Conservation (phyloP, 495 filamentous ascomycete species). For the Penicillium paxilli region DNA sequence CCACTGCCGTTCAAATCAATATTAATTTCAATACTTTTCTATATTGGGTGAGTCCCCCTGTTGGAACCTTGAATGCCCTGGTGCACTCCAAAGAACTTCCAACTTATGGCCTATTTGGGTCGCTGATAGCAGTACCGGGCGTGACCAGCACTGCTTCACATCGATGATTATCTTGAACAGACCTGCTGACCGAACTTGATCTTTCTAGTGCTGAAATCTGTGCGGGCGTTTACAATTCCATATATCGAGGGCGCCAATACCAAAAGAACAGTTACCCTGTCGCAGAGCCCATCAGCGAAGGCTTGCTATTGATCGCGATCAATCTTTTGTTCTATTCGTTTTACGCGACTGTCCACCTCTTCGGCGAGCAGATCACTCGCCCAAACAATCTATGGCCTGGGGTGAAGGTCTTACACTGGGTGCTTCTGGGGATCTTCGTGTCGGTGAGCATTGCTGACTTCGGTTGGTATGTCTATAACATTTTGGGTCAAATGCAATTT, state of each 20-base stretch:
- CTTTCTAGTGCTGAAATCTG: neutral
- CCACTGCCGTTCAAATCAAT: neutral
- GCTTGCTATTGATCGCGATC: neutral
- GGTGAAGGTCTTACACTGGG: neutral
- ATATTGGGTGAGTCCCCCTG: neutral
- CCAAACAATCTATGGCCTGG: neutral
- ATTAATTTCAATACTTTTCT: neutral
- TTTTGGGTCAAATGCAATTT: neutral
- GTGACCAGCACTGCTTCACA: too few species aligned
- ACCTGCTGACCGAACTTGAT: neutral
- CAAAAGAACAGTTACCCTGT: neutral
- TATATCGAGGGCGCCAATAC: neutral
- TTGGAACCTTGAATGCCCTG: too few species aligned
- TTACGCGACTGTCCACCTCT: neutral
- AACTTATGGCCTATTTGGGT: too few species aligned
- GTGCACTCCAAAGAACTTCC: too few species aligned
- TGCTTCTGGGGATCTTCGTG: neutral
- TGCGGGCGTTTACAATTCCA: neutral
- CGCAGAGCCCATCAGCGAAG: neutral
- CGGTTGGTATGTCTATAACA: neutral
- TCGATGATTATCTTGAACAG: too few species aligned
- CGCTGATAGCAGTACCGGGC: too few species aligned
- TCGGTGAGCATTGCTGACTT: neutral
- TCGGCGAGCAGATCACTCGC: neutral
- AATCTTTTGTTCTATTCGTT: neutral